Conservation (phyloP, 1,284 basidiomycete genomes). For the Ceratobasidium theobromae region DNA sequence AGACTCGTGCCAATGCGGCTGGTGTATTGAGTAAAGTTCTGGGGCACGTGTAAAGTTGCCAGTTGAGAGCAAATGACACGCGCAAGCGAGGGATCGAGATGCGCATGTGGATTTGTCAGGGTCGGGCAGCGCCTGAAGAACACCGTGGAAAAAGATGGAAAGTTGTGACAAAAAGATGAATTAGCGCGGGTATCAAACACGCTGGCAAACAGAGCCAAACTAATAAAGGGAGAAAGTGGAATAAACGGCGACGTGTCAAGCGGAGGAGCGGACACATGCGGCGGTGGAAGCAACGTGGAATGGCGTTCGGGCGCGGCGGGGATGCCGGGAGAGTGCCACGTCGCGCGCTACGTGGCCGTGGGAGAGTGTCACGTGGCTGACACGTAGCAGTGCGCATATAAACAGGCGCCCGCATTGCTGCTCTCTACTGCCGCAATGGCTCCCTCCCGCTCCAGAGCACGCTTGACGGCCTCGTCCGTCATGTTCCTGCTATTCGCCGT, state of each 20-base stretch:
- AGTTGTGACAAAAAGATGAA: no score
- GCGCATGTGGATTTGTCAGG: no score
- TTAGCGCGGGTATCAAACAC: no score
- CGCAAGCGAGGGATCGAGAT: no score
- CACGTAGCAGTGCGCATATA: conserved; percentile 31
- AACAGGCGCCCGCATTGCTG: background rate
- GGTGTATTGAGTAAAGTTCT: no score
- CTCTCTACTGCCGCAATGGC: conserved; percentile 28
- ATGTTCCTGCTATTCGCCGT: conserved; percentile 29
- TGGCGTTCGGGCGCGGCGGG: conserved; percentile 24
- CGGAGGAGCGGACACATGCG: background rate
- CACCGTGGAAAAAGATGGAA: no score
- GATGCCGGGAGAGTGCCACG: conserved; percentile 7
- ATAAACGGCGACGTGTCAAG: background rate
- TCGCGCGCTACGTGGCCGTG: conserved; percentile 28
- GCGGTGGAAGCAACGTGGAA: background rate
- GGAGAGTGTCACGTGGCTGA: conserved; percentile 23
- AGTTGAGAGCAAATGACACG: no score
- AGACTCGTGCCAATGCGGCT: no score
- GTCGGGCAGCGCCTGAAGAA: no score
- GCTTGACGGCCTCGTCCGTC: conserved; percentile 30
- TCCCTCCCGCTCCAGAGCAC: conserved; percentile 24
- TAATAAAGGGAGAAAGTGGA: background rate
- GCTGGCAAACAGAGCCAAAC: background rate
- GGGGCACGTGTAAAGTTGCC: no score